Percentiles rank a stretch among this genome's conserved stretches.
phyloP scores from a whole-genome alignment of 2,329 filamentous ascomycete species.

The Colletotrichum sp. region DNA sequence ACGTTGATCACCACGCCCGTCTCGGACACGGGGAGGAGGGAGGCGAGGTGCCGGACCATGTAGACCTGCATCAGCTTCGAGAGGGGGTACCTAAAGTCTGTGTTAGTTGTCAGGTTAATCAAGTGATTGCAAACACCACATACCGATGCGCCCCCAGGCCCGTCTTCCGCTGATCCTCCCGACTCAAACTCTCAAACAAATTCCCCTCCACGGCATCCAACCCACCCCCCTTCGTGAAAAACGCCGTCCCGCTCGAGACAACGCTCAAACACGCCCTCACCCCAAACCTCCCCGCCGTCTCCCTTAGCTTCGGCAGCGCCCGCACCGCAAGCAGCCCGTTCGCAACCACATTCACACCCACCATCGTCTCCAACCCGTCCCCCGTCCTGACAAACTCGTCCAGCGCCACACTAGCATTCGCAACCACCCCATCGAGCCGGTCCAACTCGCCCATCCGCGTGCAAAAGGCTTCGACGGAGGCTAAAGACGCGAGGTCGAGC shows the following conservation, averaged over 20 bases:
- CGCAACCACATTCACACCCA: not conserved
- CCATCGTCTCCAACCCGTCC: not conserved
- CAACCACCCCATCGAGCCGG: not conserved
- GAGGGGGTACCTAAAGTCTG: not conserved
- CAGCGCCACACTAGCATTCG: not conserved
- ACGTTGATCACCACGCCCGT: conserved; percentile 35
- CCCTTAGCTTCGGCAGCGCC: not conserved
- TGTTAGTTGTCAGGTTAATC: too few species aligned
- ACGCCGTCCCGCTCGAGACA: not conserved
- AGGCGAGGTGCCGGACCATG: conserved; percentile 28
- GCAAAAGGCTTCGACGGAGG: not conserved
- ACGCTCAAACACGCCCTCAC: not conserved
- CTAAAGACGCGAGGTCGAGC: not conserved
- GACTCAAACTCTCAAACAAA: not conserved
- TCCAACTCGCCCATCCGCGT: not conserved
- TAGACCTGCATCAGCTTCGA: conserved; percentile 31
- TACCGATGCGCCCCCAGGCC: not conserved
- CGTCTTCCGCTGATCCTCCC: not conserved
- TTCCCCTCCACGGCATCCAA: not conserved
- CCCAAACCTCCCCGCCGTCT: not conserved
- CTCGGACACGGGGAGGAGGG: conserved; percentile 24
- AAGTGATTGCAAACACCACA: not conserved
- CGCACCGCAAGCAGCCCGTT: not conserved
- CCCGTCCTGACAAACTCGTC: not conserved
- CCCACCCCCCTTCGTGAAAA: not conserved